Conservation (phyloP, 140 eudicot genomes). For the Oenanthe javanica region DNA sequence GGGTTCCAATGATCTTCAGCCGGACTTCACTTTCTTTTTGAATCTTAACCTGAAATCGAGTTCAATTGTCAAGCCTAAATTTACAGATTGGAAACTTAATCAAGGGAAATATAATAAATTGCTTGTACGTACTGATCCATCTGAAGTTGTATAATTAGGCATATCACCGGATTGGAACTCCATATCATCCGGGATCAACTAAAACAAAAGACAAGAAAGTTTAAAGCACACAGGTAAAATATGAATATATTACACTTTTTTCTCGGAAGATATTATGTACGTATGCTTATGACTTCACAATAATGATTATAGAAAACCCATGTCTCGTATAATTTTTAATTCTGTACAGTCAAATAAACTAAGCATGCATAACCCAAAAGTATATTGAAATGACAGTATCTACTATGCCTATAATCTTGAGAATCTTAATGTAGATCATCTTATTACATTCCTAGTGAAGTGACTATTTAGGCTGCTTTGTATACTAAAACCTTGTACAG, state of each 20-base stretch:
- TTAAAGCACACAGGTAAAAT: neutral
- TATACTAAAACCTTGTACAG: neutral
- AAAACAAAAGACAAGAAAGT: slow-evolving; percentile 10
- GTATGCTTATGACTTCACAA: neutral
- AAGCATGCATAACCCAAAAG: neutral
- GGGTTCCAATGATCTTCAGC: slow-evolving; percentile 84
- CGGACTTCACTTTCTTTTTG: slow-evolving; percentile 93
- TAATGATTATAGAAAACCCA: neutral
- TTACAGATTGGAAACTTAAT: neutral
- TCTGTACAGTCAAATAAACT: neutral
- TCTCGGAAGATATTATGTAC: neutral
- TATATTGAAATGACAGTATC: neutral
- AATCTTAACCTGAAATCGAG: slow-evolving; percentile 60
- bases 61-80: slow-evolving; percentile 7
- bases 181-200: slow-evolving; percentile 99
- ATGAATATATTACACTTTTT: neutral
- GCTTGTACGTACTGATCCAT: slow-evolving; percentile 65
- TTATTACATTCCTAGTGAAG: neutral
- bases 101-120: neutral
- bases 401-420: neutral
- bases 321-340: neutral
- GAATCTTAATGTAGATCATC: neutral
- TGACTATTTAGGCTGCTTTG: neutral
- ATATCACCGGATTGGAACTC: slow-evolving; percentile 89
- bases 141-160: slow-evolving; percentile 93